phyloP scores from a whole-genome alignment of 805 yeast genomes.

The Candida succiphila region DNA sequence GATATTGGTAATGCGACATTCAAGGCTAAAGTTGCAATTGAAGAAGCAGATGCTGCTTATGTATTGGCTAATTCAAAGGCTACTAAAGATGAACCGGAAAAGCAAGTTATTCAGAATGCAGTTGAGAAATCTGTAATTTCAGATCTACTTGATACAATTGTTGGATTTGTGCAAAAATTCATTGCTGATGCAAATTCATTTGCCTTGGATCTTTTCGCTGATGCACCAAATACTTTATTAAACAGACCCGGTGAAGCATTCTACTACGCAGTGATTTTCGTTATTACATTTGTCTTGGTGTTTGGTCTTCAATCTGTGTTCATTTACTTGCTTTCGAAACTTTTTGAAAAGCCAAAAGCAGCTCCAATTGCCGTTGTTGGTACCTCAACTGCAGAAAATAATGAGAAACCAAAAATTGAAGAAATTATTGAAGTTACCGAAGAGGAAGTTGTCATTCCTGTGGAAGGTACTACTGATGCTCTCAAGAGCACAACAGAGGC shows the following conservation, averaged over 20 bases:
- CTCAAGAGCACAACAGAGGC: slow-evolving; percentile 19
- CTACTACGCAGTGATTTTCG: slow-evolving; percentile 32
- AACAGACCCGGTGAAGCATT: slow-evolving; percentile 42
- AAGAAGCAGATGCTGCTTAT: slow-evolving; percentile 32
- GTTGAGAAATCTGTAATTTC: slow-evolving; percentile 10
- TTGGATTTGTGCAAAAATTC: slow-evolving; percentile 11
- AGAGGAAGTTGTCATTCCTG: background rate
- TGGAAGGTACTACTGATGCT: slow-evolving; percentile 11
- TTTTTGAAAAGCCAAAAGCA: slow-evolving; percentile 7
- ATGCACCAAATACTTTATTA: slow-evolving; percentile 35
- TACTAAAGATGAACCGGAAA: slow-evolving; percentile 28
- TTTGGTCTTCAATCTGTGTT: slow-evolving; percentile 34
- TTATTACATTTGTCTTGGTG: slow-evolving; percentile 21
- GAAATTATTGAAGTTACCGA: slow-evolving; percentile 5
- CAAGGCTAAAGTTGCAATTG: slow-evolving; percentile 41
- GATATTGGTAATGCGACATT: slow-evolving; percentile 70
- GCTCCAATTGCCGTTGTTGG: too few relatives aligned
- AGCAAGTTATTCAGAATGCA: slow-evolving; percentile 28
- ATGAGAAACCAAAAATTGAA: slow-evolving; percentile 5
- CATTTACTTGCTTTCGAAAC: slow-evolving; percentile 17
- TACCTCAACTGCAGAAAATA: slow-evolving; percentile 9
- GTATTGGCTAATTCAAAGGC: slow-evolving; percentile 31
- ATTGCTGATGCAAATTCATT: slow-evolving; percentile 21
- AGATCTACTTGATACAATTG: slow-evolving; percentile 11
- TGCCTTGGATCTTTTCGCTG: slow-evolving; percentile 27